Conservation (phyloP, 192 early-diverging fungal genomes). For the Rhizophagus prolifer region DNA sequence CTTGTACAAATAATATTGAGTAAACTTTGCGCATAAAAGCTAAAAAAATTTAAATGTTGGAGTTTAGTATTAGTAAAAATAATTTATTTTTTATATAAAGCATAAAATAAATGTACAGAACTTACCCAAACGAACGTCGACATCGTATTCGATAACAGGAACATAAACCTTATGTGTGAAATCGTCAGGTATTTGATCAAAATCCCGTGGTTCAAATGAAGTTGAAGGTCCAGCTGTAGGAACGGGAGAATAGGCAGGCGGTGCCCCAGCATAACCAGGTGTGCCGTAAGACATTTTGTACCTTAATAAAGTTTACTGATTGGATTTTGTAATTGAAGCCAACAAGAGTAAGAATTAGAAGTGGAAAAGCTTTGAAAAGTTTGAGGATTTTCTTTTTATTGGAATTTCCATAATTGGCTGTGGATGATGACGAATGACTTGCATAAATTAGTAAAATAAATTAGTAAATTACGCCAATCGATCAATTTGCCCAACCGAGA, state of each 20-base stretch:
- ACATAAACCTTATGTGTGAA: slow-evolving; percentile 52
- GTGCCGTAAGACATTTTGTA: background rate
- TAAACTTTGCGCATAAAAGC: slow-evolving; percentile 74
- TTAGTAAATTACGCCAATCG: too few species aligned
- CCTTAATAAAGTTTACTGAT: too few species aligned
- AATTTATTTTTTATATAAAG: background rate
- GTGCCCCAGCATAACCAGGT: background rate
- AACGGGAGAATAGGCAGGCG: background rate
- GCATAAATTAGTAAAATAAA: too few species aligned
- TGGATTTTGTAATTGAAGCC: too few species aligned
- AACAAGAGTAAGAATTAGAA: too few species aligned
- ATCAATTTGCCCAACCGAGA: too few species aligned
- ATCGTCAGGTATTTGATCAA: slow-evolving; percentile 47
- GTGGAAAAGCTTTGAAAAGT: too few species aligned
- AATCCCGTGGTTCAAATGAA: background rate
- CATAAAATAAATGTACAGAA: background rate
- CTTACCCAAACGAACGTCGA: slow-evolving; percentile 43
- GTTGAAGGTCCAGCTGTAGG: background rate
- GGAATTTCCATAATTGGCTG: too few species aligned
- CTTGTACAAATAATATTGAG: slow-evolving; percentile 64
- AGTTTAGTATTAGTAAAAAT: too few species aligned
- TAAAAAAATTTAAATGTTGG: slow-evolving; percentile 2
- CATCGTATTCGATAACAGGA: slow-evolving; percentile 38
- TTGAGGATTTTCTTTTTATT: too few species aligned
- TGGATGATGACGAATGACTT: too few species aligned